Percentiles rank a stretch among this genome's conserved stretches.
These are phyloP conservation scores for Phylloboletellus chloephorus DNA, from an alignment of 1,284 basidiomycete genomes.

Conservation along the genomic window DNA sequence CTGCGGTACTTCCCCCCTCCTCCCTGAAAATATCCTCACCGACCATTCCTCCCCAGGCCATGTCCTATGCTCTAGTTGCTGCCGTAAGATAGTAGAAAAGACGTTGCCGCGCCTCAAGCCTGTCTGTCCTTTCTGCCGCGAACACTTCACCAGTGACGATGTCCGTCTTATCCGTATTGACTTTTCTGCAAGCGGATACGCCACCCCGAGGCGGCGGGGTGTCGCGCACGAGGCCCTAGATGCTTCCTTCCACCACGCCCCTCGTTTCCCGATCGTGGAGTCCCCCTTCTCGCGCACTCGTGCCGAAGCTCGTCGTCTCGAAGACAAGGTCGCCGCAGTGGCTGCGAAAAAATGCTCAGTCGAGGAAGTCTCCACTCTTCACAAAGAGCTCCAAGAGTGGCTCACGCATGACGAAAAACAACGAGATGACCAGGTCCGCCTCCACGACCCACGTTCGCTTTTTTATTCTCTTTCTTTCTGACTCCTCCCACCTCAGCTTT, in stretches of 20 bases:
- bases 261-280: constrained; percentile 37
- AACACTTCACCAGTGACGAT: constrained; percentile 56
- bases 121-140: constrained; percentile 76
- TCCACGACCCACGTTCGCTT: constrained; percentile 32
- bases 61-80: constrained; percentile 68
- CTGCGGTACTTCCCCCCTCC: constrained; percentile 48
- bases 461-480: constrained; percentile 15
- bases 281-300: constrained; percentile 39
- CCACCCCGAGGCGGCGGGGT: constrained; percentile 53
- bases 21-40: constrained; percentile 14
- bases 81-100: constrained; percentile 74
- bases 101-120: constrained; percentile 59
- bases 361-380: constrained; percentile 69
- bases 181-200: constrained; percentile 58
- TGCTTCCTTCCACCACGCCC: constrained; percentile 42
- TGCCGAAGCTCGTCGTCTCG: constrained; percentile 59
- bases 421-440: constrained; percentile 53
- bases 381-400: constrained; percentile 71
- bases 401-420: constrained; percentile 50
- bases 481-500: constrained; percentile 37
- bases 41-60: constrained; percentile 46
- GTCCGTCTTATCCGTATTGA: constrained; percentile 74
- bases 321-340: constrained; percentile 70
- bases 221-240: constrained; percentile 44
- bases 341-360: constrained; percentile 81